These are phyloP conservation scores for Polychaeton citri DNA, from an alignment of 2,329 filamentous ascomycete species.

Conservation along the genomic window DNA sequence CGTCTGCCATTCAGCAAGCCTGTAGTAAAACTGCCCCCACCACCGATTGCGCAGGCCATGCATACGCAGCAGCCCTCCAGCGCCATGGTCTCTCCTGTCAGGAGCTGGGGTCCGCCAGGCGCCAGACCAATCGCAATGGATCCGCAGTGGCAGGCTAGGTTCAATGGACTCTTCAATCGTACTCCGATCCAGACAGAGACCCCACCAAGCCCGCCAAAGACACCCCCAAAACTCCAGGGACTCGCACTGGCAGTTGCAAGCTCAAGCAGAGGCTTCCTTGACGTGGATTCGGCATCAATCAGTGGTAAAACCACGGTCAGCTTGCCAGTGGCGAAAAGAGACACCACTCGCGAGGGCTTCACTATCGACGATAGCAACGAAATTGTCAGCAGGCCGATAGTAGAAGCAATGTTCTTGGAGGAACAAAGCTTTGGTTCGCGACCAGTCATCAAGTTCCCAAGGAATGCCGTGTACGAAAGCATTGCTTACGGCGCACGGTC, in stretches of 20 bases:
- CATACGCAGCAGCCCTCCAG: conserved; percentile 15
- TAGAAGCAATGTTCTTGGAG: conserved; percentile 29
- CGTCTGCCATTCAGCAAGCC: conserved; percentile 57
- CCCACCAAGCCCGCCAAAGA: conserved; percentile 24
- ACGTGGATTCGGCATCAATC: conserved; percentile 38
- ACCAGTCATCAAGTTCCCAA: conserved; percentile 21
- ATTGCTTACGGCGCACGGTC: background rate
- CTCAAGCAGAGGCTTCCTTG: conserved; percentile 53
- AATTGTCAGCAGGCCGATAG: conserved; percentile 25
- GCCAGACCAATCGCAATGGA: conserved; percentile 32
- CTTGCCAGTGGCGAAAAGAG: conserved; percentile 34
- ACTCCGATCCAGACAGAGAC: conserved; percentile 31
- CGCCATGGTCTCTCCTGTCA: background rate
- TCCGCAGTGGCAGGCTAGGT: conserved; percentile 64
- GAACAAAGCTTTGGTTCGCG: conserved; percentile 35
- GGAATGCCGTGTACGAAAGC: conserved; percentile 5
- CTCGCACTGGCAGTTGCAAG: conserved; percentile 44
- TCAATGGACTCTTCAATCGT: conserved; percentile 65
- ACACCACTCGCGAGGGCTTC: conserved; percentile 9
- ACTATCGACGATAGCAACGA: conserved; percentile 21
- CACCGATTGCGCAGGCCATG: conserved; percentile 29
- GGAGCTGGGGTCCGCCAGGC: conserved; percentile 26
- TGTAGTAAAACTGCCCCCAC: conserved; percentile 70
- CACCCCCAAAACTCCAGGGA: conserved; percentile 24
- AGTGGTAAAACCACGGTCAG: conserved; percentile 52